Evolutionary conservation across 1,284 basidiomycete species (phyloP), one percentile per base, ranked within the genome.

Genomic region (Ceratobasidium sp.): DNA sequence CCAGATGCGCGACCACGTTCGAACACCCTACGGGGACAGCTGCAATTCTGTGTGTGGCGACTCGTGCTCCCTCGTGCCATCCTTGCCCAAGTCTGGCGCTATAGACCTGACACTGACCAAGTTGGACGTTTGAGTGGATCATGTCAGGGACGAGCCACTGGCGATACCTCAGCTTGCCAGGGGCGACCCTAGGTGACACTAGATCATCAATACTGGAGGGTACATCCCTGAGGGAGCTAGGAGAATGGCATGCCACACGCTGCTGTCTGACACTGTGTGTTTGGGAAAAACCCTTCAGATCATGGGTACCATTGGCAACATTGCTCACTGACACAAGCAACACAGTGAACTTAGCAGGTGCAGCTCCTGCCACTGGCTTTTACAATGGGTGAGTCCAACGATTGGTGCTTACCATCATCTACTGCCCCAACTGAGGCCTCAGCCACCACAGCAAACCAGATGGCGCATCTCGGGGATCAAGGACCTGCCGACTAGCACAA

Each of bases 251-350:
- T 11, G 6, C 12, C 67, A 56, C 5, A 60, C 56, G 9, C 25
- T 70, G n/a, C n/a, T 70, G 28, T 70, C 56, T 23, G 56, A 70
- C n/a, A 44, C 60, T 4, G 67, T 60, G 6, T 56, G 67, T 18
- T 18, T 70, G 30, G 67, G 67, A 5, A 70, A 70, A 25, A 70
- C 67, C 1, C 4, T 49, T 23, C 42, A 33, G 33, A 49, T 59
- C 25, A 59, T 70, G 11, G 67, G 56, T 2, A 33, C 30, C 23
- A 12, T 70, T 16, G 30, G 53, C 28, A 46, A 60, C 30, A 14
- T 70, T 1, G 56, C 14, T 11, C 67, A 70, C 56, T 9, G 48
- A 7, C 9, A 23, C 7, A 28, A 70, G 30, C 67, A 59, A n/a
- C 67, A 70, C 3, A 48, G n/a, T 18, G 30, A 18, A 12, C 12